Evolutionary conservation across 371 early-diverging fungal genomes (phyloP).

Genomic region (Amoeboaphelidium protococcarum): DNA sequence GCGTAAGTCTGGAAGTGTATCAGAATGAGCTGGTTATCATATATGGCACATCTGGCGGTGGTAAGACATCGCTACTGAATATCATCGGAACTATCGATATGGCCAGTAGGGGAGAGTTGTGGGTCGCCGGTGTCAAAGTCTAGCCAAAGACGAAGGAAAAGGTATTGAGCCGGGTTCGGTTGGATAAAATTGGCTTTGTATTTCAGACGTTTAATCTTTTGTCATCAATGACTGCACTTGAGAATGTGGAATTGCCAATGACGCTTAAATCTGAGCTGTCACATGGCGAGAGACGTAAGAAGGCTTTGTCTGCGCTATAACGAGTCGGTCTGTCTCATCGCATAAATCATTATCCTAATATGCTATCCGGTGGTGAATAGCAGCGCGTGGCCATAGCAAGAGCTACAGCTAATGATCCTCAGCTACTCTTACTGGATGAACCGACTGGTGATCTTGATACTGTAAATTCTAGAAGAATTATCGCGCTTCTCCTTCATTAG

Average conservation of each 20-base stretch:
- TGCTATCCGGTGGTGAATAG: conserved; percentile 22
- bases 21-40: conserved; percentile 8
- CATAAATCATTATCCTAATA: conserved; percentile 7
- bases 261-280: conserved; percentile 2
- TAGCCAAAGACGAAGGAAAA: conserved; percentile 7
- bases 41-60: conserved; percentile 11
- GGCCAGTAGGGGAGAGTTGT: conserved; percentile 10
- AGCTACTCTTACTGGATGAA: conserved; percentile 17
- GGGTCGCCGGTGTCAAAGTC: conserved; percentile 5
- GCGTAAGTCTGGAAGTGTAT: conserved; percentile 5
- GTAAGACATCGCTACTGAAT: conserved; percentile 11
- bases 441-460: conserved; percentile 15
- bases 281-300: not conserved
- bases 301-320: not conserved
- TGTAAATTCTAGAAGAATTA: conserved; percentile 5
- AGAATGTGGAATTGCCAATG: conserved; percentile 13
- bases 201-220: conserved; percentile 12
- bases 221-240: conserved; percentile 8
- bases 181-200: conserved; percentile 10
- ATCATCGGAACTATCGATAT: conserved; percentile 12
- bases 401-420: conserved; percentile 11
- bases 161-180: conserved; percentile 5
- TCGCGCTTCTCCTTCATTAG: conserved; percentile 5
- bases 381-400: conserved; percentile 18
- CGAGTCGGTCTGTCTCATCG: conserved; percentile 9